Percentiles rank a stretch among this genome's conserved stretches.
Conservation (phyloP, 1,139 yeast species). For the Blastobotrys aristatus region DNA sequence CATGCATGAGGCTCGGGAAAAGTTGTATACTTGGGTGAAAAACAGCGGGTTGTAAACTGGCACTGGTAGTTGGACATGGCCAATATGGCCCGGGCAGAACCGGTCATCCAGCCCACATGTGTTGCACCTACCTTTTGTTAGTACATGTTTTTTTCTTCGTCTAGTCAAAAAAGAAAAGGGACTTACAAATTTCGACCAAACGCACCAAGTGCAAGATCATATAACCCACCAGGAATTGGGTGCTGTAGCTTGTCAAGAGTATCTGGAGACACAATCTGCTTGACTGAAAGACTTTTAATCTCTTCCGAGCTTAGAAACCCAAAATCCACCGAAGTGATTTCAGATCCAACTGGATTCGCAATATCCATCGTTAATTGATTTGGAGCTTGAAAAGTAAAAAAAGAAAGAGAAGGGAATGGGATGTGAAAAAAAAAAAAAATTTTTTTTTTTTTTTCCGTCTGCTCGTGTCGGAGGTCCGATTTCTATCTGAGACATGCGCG, state of each 20-base stretch:
- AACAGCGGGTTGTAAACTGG: slow-evolving; percentile 95
- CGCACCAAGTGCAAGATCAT: slow-evolving; percentile 93
- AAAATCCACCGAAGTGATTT: slow-evolving; percentile 88
- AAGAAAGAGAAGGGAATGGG: neutral
- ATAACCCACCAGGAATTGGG: slow-evolving; percentile 89
- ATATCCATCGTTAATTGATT: slow-evolving; percentile 61
- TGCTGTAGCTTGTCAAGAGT: slow-evolving; percentile 95
- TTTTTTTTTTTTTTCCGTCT: neutral
- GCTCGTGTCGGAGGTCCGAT: neutral
- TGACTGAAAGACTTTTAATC: slow-evolving; percentile 80
- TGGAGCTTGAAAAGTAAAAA: neutral
- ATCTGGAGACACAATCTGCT: slow-evolving; percentile 91
- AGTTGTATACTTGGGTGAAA: slow-evolving; percentile 82
- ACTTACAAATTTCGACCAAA: slow-evolving; percentile 63
- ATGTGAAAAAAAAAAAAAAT: slow-evolving; percentile 4
- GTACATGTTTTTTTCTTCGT: slow-evolving; percentile 2
- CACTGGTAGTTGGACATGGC: slow-evolving; percentile 93
- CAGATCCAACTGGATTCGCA: slow-evolving; percentile 93
- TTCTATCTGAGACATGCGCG: no score
- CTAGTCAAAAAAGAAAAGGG: no score
- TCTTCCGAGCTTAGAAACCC: slow-evolving; percentile 79
- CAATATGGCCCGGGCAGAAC: slow-evolving; percentile 97
- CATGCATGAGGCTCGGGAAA: slow-evolving; percentile 79
- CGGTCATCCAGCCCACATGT: slow-evolving; percentile 96
- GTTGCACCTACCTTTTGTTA: slow-evolving; percentile 48